A percentile compares a stretch with the other conserved stretches of the same genome.
Evolutionary conservation across 768 basidiomycete species (phyloP).

Genomic region (Tricholomella constricta): DNA sequence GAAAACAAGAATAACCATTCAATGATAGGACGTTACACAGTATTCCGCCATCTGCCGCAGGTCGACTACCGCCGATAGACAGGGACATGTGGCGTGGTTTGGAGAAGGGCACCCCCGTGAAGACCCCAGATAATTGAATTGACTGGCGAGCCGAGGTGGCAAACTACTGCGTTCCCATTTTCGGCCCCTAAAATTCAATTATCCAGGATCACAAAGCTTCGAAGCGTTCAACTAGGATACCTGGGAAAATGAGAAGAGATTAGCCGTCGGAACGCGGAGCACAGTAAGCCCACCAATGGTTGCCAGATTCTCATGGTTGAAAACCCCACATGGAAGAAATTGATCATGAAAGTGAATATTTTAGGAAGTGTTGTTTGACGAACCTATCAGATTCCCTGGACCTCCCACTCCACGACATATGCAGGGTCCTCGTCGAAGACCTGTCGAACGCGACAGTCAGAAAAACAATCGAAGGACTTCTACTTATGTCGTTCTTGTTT

Average conservation of each 20-base stretch:
- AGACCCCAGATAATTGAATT: background rate
- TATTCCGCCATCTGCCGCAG: background rate
- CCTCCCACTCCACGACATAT: background rate
- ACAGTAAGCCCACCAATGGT: too few relatives aligned
- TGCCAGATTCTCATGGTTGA: too few relatives aligned
- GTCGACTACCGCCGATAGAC: background rate
- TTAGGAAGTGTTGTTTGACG: background rate
- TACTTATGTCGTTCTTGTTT: background rate
- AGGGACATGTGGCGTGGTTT: background rate
- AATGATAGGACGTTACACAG: background rate
- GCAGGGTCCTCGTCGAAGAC: background rate
- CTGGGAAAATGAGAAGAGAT: too few relatives aligned
- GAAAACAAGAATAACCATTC: background rate
- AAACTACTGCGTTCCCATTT: background rate
- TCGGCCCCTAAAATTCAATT: background rate
- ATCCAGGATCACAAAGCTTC: background rate
- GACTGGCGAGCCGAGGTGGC: background rate
- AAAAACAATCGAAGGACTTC: background rate
- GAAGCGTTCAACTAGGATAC: too few relatives aligned
- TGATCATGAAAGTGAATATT: background rate
- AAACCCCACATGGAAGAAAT: too few relatives aligned
- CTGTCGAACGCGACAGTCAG: background rate
- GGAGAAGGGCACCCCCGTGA: background rate
- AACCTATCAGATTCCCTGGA: constrained; percentile 3
- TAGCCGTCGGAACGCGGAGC: too few relatives aligned